Conservation (phyloP, 2,329 filamentous ascomycete genomes). For the Hypoxylon sp. region DNA sequence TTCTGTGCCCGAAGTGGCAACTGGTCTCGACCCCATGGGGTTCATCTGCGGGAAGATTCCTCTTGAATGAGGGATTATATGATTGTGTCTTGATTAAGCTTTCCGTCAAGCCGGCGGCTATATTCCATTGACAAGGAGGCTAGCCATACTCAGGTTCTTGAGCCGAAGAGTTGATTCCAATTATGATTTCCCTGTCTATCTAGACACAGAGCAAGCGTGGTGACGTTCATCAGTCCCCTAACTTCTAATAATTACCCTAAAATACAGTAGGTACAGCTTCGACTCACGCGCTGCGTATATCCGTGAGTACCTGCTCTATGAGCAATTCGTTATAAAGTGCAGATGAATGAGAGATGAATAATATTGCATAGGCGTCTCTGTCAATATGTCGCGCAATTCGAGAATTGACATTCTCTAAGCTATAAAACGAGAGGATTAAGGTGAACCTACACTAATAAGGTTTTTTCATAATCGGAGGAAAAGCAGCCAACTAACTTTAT, state of each 20-base stretch:
- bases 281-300: background rate
- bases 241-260: background rate
- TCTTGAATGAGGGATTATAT: conserved; percentile 11
- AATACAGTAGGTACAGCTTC: background rate
- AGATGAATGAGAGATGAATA: background rate
- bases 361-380: background rate
- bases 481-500: background rate
- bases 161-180: background rate
- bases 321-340: background rate
- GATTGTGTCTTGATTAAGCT: conserved; percentile 19
- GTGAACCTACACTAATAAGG: background rate
- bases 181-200: conserved; percentile 4
- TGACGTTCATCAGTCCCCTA: background rate
- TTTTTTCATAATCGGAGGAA: background rate
- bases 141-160: background rate
- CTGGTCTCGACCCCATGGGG: conserved; percentile 28
- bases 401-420: background rate
- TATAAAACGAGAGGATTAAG: background rate
- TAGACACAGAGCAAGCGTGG: background rate
- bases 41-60: conserved; percentile 11
- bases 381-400: background rate
- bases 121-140: conserved; percentile 29
- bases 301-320: background rate
- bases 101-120: conserved; percentile 40
- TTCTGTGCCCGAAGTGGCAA: conserved; percentile 25